phyloP scores from a whole-genome alignment of 2,329 filamentous ascomycete genomes.

The Calonectria ilicicola region DNA sequence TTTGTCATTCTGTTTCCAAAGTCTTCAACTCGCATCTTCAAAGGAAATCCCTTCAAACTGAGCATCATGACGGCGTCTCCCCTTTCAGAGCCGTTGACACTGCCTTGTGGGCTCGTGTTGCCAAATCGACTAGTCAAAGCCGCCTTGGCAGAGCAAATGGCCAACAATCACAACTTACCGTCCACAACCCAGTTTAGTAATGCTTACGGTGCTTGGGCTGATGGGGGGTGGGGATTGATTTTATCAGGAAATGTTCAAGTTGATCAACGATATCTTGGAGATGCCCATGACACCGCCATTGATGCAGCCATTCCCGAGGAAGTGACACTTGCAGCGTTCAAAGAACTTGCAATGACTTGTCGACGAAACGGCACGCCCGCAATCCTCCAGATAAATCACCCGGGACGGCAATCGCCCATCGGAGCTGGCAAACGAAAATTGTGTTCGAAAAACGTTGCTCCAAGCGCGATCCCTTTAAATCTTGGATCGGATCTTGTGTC shows the following conservation, averaged over 20 bases:
- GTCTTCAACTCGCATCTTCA: background rate
- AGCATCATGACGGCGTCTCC: conserved; percentile 23
- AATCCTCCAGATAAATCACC: conserved; percentile 61
- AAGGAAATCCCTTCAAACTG: background rate
- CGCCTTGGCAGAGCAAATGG: conserved; percentile 61
- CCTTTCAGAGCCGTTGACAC: conserved; percentile 54
- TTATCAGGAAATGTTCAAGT: conserved; percentile 64
- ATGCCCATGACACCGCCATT: conserved; percentile 48
- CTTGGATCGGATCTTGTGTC: conserved; percentile 54
- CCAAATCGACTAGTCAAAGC: conserved; percentile 67
- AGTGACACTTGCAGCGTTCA: conserved; percentile 52
- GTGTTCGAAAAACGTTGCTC: conserved; percentile 55
- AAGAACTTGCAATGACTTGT: conserved; percentile 48
- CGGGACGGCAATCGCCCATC: conserved; percentile 57
- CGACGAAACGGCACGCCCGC: conserved; percentile 50
- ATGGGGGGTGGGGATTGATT: conserved; percentile 65
- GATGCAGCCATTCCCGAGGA: conserved; percentile 35
- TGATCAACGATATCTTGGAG: conserved; percentile 52
- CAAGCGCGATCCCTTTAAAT: conserved; percentile 56
- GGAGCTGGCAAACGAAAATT: conserved; percentile 52
- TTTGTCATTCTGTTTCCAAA: background rate
- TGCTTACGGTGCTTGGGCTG: conserved; percentile 65
- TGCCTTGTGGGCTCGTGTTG: conserved; percentile 66
- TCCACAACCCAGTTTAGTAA: conserved; percentile 52
- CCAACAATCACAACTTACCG: conserved; percentile 56